phyloP scores from a whole-genome alignment of 164 flowering plant species.

The Tetracentron sinense region DNA sequence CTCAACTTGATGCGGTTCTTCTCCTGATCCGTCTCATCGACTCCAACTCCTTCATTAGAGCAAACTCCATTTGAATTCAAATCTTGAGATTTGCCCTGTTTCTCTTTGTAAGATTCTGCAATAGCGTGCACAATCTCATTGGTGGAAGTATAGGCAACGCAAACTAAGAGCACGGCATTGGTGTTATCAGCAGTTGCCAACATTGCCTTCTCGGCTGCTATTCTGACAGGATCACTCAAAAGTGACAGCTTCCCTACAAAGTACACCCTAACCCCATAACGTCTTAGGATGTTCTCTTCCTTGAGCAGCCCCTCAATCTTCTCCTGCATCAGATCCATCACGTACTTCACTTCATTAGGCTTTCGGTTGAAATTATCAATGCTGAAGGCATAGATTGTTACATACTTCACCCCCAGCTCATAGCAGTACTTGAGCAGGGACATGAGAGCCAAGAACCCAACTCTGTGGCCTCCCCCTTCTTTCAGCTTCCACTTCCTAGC shows the following conservation, averaged over 20 bases:
- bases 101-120: constrained; percentile 17
- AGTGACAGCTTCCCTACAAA: constrained; percentile 36
- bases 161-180: constrained; percentile 21
- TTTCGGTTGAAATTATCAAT: constrained; percentile 38
- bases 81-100: background rate
- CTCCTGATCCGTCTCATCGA: background rate
- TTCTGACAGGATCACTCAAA: constrained; percentile 23
- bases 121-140: constrained; percentile 29
- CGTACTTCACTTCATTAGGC: constrained; percentile 28
- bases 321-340: constrained; percentile 40
- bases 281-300: constrained; percentile 25
- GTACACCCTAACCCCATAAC: constrained; percentile 29
- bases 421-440: constrained; percentile 32
- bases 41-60: background rate
- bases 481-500: constrained; percentile 37
- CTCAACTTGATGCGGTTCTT: constrained; percentile 9
- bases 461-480: constrained; percentile 45
- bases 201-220: constrained; percentile 24
- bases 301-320: constrained; percentile 27
- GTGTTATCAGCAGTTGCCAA: constrained; percentile 19
- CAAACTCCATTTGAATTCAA: background rate
- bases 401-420: constrained; percentile 34
- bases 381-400: constrained; percentile 48
- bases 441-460: constrained; percentile 42
- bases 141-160: constrained; percentile 31